Evolutionary conservation across 495 filamentous ascomycete species (phyloP).

Genomic region (Cercophora samala): DNA sequence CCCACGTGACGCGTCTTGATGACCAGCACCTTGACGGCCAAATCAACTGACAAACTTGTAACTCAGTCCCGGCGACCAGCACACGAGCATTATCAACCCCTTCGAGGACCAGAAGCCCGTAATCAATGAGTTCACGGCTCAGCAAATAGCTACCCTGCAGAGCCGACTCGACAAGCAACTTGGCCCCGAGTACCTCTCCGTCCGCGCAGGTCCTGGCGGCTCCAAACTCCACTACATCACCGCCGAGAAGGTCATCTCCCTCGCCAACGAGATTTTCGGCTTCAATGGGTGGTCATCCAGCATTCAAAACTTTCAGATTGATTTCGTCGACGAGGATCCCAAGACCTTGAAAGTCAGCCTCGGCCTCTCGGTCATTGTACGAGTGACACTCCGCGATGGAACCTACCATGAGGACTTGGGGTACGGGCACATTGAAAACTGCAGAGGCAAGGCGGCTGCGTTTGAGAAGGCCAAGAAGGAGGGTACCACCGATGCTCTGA

Average conservation of each 20-base stretch:
- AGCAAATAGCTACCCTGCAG: conserved; percentile 85
- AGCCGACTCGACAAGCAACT: conserved; percentile 83
- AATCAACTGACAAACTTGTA: conserved; percentile 25
- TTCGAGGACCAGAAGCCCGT: conserved; percentile 68
- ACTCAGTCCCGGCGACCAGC: conserved; percentile 76
- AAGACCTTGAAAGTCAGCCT: conserved; percentile 66
- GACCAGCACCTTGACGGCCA: background rate
- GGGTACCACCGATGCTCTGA: conserved; percentile 89
- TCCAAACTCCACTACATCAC: conserved; percentile 86
- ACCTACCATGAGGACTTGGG: conserved; percentile 96
- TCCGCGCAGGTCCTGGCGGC: conserved; percentile 73
- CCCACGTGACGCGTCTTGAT: background rate
- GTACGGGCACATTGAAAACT: conserved; percentile 93
- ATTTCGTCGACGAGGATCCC: conserved; percentile 68
- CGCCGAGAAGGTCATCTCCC: conserved; percentile 88
- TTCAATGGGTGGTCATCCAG: conserved; percentile 97
- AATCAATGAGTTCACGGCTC: conserved; percentile 78
- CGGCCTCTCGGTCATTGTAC: conserved; percentile 81
- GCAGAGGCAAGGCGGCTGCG: conserved; percentile 86
- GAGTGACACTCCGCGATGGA: conserved; percentile 85
- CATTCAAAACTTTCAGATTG: conserved; percentile 84
- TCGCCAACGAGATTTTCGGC: conserved; percentile 97
- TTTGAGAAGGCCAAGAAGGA: conserved; percentile 99
- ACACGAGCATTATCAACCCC: conserved; percentile 61
- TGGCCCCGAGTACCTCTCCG: conserved; percentile 94